Evolutionary conservation across 2,329 filamentous ascomycete genomes (phyloP).

Genomic region (Aspergillus niger): DNA sequence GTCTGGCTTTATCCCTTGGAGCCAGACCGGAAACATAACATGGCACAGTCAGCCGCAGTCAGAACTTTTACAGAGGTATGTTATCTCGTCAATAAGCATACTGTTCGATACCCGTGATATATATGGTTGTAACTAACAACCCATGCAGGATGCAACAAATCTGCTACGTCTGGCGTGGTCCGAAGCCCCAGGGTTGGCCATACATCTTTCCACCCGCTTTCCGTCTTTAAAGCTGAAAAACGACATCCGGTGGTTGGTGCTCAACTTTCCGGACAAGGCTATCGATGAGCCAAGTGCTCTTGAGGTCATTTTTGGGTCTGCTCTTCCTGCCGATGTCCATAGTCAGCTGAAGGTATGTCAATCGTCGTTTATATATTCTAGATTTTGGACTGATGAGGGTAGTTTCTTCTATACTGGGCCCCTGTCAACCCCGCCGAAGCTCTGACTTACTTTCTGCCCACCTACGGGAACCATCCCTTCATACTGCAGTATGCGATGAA

Average conservation of each 20-base stretch:
- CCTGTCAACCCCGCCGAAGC: slow-evolving; percentile 91
- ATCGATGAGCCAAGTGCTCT: slow-evolving; percentile 80
- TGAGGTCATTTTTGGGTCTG: slow-evolving; percentile 74
- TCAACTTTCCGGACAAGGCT: slow-evolving; percentile 82
- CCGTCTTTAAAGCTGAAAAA: slow-evolving; percentile 69
- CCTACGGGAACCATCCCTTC: slow-evolving; percentile 87
- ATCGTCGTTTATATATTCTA: neutral
- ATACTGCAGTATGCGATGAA: slow-evolving; percentile 96
- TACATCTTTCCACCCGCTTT: slow-evolving; percentile 80
- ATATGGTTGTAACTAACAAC: slow-evolving; percentile 14
- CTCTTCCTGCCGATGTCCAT: slow-evolving; percentile 75
- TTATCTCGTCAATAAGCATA: neutral
- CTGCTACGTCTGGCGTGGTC: slow-evolving; percentile 82
- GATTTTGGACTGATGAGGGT: slow-evolving; percentile 14
- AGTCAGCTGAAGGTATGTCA: slow-evolving; percentile 75
- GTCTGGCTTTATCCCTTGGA: slow-evolving; percentile 89
- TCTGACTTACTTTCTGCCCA: slow-evolving; percentile 87
- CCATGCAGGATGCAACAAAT: slow-evolving; percentile 56
- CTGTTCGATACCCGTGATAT: neutral
- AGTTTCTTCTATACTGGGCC: slow-evolving; percentile 92
- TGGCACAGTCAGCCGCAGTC: slow-evolving; percentile 47
- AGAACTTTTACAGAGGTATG: slow-evolving; percentile 45
- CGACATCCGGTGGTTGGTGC: slow-evolving; percentile 76
- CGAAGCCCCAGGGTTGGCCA: slow-evolving; percentile 81
- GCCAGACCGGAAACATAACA: slow-evolving; percentile 59